Base-by-base conservation (phyloP, 192 early-diverging fungal species). In the Bifiguratus adelaidae region DNA sequence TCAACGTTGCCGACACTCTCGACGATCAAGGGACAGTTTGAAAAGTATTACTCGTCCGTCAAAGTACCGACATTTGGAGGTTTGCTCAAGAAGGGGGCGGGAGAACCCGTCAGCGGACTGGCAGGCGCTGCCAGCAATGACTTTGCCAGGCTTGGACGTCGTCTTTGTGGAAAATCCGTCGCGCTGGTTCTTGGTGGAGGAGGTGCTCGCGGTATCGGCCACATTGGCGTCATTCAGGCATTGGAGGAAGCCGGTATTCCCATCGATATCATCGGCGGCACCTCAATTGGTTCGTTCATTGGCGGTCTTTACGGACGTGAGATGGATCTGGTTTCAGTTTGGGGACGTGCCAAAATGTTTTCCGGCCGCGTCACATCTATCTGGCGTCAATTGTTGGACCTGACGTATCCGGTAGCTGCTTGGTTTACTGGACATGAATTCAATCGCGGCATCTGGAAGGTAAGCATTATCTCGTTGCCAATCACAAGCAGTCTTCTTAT, bases 241-340 rank as follows among this genome's bases (percentile, higher is more conserved):
- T 71, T 99, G 25, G 94, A 99, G 57, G 96, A 99, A 55, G 92
- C 90, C 3, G 96, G 96, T 0, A 88, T 99, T 27, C 94, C 94
- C 2, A 81, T 99, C 22, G 96, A 99, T 61, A 94, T 97, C 70
- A 73, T 99, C 37, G 94, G 96, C 21, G 96, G 96, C n/a, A 95
- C 93, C 0, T 88, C 83, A 44, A 97, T 97, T 52, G 96, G 96
- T 8, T 77, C 85, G n/a, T 89, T 97, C 56, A 85, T 97, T 44
- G 85, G 86, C 16, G 96, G 94, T 0, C 71, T 99, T 13, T 95
- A 97, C 50, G 91, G 94, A 11, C 68, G 83, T 25, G 84, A 89
- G 30, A 76, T 85, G 19, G 90, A 97, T 59, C 79, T 85, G 8
- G 91, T 96, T 25, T 72, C 85, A 1, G 85, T 92, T 8, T 76